phyloP scores from a whole-genome alignment of 2,329 filamentous ascomycete genomes.

The Aspergillus ochraceoroseus region DNA sequence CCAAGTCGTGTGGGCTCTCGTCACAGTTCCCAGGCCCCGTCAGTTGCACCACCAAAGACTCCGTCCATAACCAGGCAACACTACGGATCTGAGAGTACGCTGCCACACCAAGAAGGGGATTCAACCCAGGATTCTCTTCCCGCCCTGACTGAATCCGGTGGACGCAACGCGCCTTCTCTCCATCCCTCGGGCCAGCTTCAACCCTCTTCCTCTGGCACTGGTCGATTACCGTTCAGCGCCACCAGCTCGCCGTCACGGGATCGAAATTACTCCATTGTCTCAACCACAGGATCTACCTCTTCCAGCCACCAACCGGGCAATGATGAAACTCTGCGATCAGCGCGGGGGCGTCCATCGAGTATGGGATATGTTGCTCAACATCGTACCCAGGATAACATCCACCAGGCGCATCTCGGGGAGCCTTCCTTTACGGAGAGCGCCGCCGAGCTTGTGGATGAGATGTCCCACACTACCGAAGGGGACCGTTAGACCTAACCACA shows the following conservation, averaged over 20 bases:
- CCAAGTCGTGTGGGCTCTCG: conserved; percentile 61
- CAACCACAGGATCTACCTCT: conserved; percentile 34
- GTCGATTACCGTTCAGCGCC: conserved; percentile 43
- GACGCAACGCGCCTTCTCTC: conserved; percentile 1
- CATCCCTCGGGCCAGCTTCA: conserved; percentile 23
- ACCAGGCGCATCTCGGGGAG: conserved; percentile 38
- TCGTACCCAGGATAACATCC: conserved; percentile 47
- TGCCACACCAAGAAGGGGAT: conserved; percentile 16
- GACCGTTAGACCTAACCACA: conserved; percentile 12
- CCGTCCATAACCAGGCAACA: conserved; percentile 59
- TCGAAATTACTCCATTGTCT: conserved; percentile 36
- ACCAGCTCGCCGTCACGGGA: conserved; percentile 36
- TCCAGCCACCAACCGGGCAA: conserved; percentile 34
- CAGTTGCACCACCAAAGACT: conserved; percentile 28
- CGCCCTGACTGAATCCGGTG: conserved; percentile 22
- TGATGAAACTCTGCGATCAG: conserved; percentile 23
- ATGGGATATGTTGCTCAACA: conserved; percentile 49
- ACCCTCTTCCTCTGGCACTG: conserved; percentile 27
- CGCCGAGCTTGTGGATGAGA: conserved; percentile 44
- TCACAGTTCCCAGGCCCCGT: conserved; percentile 47
- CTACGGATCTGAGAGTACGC: conserved; percentile 17
- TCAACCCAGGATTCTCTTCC: conserved; percentile 16
- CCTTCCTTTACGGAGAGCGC: conserved; percentile 40
- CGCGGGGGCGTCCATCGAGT: conserved; percentile 43
- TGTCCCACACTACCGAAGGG: conserved; percentile 17